Conservation (phyloP, 768 basidiomycete species). For the Mycena rosella region DNA sequence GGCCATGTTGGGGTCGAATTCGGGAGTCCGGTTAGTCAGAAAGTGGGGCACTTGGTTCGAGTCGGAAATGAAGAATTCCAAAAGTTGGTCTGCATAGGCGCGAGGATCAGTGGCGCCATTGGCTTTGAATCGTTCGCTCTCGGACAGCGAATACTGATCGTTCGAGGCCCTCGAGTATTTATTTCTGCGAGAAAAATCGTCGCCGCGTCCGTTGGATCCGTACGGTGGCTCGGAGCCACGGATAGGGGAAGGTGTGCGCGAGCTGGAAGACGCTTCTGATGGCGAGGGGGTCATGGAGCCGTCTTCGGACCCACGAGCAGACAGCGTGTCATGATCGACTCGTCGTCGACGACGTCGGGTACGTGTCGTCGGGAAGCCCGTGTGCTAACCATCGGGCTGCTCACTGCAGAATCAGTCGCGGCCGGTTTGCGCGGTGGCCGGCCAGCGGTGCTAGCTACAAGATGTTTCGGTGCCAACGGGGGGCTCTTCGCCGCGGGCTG, state of each 20-base stretch:
- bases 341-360: constrained; percentile 63
- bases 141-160: constrained; percentile 54
- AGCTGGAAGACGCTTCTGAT: constrained; percentile 86
- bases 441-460: constrained; percentile 77
- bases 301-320: constrained; percentile 85
- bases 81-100: constrained; percentile 93
- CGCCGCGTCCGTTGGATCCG: constrained; percentile 56
- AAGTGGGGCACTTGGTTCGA: constrained; percentile 90
- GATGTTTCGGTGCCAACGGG: constrained; percentile 96
- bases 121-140: constrained; percentile 54
- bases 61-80: constrained; percentile 99
- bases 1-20: constrained; percentile 95
- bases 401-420: constrained; percentile 50
- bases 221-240: constrained; percentile 65
- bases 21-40: constrained; percentile 87
- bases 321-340: constrained; percentile 71
- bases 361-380: constrained; percentile 72
- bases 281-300: constrained; percentile 93
- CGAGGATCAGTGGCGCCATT: constrained; percentile 68
- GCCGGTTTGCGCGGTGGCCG: constrained; percentile 63
- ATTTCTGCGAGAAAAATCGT: constrained; percentile 54
- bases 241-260: constrained; percentile 94
- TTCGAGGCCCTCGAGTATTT: constrained; percentile 61
- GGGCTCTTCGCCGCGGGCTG: constrained; percentile 91
- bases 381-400: constrained; percentile 60